phyloP scores from a whole-genome alignment of 345 rosid species.

The Boechera stricta region DNA sequence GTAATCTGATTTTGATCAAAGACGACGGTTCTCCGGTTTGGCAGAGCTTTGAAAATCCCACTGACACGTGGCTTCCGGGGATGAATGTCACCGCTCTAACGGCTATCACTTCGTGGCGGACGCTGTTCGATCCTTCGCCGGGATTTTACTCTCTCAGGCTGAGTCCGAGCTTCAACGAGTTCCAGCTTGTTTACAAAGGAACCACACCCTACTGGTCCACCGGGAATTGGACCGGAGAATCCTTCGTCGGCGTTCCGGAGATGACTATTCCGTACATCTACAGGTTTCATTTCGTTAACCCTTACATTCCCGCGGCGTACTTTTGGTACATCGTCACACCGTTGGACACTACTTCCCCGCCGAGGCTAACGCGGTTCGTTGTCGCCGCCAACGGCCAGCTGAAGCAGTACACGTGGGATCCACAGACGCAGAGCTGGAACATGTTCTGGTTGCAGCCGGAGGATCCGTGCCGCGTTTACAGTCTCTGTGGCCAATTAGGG shows the following conservation, averaged over 20 bases:
- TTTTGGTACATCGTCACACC: conserved; percentile 50
- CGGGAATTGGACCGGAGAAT: conserved; percentile 68
- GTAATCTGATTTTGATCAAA: conserved; percentile 46
- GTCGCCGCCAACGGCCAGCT: conserved; percentile 54
- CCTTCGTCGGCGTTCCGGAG: conserved; percentile 61
- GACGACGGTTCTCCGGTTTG: conserved; percentile 49
- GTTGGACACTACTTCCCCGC: conserved; percentile 43
- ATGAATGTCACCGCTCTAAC: conserved; percentile 58
- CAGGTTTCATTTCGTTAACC: conserved; percentile 62
- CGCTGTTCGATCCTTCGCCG: conserved; percentile 58
- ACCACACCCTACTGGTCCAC: conserved; percentile 73
- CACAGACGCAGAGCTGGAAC: conserved; percentile 47
- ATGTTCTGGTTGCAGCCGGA: conserved; percentile 54
- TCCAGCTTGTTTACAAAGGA: conserved; percentile 52
- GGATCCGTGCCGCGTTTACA: conserved; percentile 61
- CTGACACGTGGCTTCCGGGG: conserved; percentile 68
- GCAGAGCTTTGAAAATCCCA: conserved; percentile 69
- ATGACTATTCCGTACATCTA: conserved; percentile 60
- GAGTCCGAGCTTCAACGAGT: conserved; percentile 67
- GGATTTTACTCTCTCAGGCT: conserved; percentile 59
- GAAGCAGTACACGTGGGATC: conserved; percentile 60
- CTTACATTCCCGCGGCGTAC: conserved; percentile 57
- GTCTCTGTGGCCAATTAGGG: conserved; percentile 71
- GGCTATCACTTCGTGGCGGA: conserved; percentile 60
- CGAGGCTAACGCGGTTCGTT: conserved; percentile 56